Evolutionary conservation across 2,329 filamentous ascomycete species (phyloP), one percentile per base, ranked within the genome.

Genomic region (Fusarium brachygibbosum): DNA sequence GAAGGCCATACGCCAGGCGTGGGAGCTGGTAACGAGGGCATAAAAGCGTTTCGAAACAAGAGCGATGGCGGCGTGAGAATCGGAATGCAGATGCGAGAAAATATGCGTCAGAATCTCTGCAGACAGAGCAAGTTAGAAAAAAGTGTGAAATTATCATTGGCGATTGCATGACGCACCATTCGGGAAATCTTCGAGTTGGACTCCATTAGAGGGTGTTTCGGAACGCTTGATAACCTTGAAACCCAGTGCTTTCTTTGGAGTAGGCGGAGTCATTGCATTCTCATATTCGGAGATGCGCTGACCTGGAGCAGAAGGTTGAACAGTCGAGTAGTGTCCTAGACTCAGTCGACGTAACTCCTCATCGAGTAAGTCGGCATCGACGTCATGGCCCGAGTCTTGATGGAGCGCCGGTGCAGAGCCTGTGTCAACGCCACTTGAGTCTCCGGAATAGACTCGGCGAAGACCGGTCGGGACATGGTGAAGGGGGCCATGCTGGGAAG

Each of bases 1-100:
- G 76, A 98, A 98, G 8, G 94, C 95, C 77, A 94, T 92, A 68
- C 93, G 90, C 95, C 95, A 98, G 10, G 94, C 94, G 80, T 98
- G 93, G 17, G 94, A 93, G 2, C 93, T 95, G 6, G 93, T 97
- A 58, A 98, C 91, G 40, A 98, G 84, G 53, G 87, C 86, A 79
- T 97, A 93, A 77, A 98, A 97, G 56, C 93, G 91, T 75, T 90
- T 93, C 34, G 93, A 98, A 31, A 98, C 93, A 51, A 97, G 86
- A 19, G 94, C 91, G 13, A 97, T 91, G 12, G 91, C 88, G 19
- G 91, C 90, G 73, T 98, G 88, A 25, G 95, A 94, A 67, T 93
- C 88, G 12, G 94, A 93, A 52, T 94, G 91, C 53, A 99, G 84
- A 81, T 98, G 93, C 38, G 96, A 97, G 59, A 98, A 82, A 32